Percentiles rank a stretch among this genome's conserved stretches.
phyloP scores from a whole-genome alignment of 176 grass and related monocot genomes.

The Rhipidocladum racemiflorum region DNA sequence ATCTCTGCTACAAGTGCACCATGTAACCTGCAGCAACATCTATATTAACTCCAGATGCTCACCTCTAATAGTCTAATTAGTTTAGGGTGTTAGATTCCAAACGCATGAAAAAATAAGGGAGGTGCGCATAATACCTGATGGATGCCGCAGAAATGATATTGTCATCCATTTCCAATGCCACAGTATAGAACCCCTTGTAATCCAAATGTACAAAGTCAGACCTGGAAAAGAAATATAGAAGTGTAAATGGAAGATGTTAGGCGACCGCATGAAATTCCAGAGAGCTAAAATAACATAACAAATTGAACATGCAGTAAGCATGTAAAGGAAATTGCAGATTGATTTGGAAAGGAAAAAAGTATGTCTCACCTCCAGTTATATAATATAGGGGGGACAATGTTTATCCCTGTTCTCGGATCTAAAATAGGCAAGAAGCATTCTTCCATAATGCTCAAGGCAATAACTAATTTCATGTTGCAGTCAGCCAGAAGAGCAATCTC shows the following conservation, averaged over 20 bases:
- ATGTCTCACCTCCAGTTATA: conserved; percentile 79
- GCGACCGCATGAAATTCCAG: not conserved
- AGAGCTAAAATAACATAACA: conserved; percentile 24
- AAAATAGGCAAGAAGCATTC: conserved; percentile 85
- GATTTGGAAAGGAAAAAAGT: conserved; percentile 9
- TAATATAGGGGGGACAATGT: conserved; percentile 74
- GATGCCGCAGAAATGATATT: conserved; percentile 81
- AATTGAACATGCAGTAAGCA: conserved; percentile 5
- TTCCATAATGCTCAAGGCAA: conserved; percentile 85
- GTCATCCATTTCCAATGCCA: conserved; percentile 84
- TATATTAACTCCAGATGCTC: conserved; percentile 24
- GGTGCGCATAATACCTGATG: conserved; percentile 52
- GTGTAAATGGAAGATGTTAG: conserved; percentile 17
- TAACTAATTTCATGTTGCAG: conserved; percentile 89
- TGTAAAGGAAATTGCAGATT: conserved; percentile 6
- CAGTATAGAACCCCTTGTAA: conserved; percentile 86
- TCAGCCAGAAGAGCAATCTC: conserved; percentile 74
- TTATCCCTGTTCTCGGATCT: conserved; percentile 74
- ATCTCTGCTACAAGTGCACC: conserved; percentile 72
- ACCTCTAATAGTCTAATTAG: not conserved
- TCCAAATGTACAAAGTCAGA: conserved; percentile 76
- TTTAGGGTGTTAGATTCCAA: not conserved
- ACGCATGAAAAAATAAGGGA: not conserved
- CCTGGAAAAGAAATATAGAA: conserved; percentile 50
- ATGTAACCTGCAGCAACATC: conserved; percentile 56